Evolutionary conservation across 768 basidiomycete genomes (phyloP).

Genomic region (Mycena rosella): DNA sequence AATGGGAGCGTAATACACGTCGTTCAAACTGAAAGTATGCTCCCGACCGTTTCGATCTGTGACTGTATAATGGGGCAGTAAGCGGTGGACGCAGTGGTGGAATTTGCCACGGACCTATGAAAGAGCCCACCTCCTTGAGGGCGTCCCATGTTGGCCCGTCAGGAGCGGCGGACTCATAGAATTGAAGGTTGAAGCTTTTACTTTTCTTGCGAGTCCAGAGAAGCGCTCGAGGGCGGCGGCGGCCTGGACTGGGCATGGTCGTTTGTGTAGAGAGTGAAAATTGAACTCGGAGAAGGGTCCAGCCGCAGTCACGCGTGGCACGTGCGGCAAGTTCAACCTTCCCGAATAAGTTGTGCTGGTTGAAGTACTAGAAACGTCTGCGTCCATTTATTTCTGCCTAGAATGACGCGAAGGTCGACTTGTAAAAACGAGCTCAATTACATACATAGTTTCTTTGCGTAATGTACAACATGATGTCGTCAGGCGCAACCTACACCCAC

Average conservation of each 20-base stretch:
- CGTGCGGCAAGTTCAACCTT: too few species aligned
- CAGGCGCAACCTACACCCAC: too few species aligned
- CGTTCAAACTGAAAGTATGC: not conserved
- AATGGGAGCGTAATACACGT: not conserved
- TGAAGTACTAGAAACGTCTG: too few species aligned
- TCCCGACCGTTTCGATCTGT: not conserved
- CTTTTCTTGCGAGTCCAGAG: conserved; percentile 17
- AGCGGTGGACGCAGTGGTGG: not conserved
- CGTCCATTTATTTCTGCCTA: too few species aligned
- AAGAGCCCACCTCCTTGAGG: conserved; percentile 1
- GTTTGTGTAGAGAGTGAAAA: too few species aligned
- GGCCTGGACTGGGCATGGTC: not conserved
- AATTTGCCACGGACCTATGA: not conserved
- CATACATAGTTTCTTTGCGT: too few species aligned
- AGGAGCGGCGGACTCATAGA: not conserved
- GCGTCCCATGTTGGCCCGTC: not conserved
- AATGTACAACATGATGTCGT: too few species aligned
- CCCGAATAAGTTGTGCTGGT: too few species aligned
- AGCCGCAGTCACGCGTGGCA: too few species aligned
- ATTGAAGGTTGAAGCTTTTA: not conserved
- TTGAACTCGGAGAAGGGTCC: too few species aligned
- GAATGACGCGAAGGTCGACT: too few species aligned
- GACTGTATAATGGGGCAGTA: not conserved
- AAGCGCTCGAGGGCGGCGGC: not conserved
- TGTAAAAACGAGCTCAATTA: too few species aligned